Evolutionary conservation across 1,284 basidiomycete genomes (phyloP), one percentile per base, ranked within the genome.

Genomic region (Volvariella surrecta): DNA sequence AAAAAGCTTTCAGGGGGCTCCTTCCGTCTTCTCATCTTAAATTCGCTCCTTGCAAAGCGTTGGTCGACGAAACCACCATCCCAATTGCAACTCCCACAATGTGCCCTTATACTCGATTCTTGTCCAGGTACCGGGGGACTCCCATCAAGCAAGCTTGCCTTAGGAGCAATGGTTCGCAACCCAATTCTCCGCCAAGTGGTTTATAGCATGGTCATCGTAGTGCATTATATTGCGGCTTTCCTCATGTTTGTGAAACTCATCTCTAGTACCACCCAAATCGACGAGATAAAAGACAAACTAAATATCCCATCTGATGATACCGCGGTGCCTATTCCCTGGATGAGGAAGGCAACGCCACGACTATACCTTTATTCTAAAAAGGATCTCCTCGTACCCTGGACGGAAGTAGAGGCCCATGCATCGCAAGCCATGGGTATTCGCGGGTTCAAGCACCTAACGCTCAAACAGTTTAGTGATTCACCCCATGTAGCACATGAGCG

Each of bases 401-500:
- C 56, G 4, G 64, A 68, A 3, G 64, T 79, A 0, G 61, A 70
- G 46, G 52, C 45, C 16, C 74, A 79, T 54, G 63, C 62, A 0
- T 53, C 57, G 16, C 48, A 54, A 3, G 68, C 66, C 19, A 59
- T 53, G 50, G 54, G 63, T 38, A 66, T 72, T 3, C 53, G 52
- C 10, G 34, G 34, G 6, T 35, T 35, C 8, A 35, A 19, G 15
- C n/a, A 35, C n/a, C 7, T 35, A 7, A 15, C n/a, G 6, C 52
- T 53, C 28, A 67, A 72, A 47, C 50, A 62, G 30, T 80, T 72
- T 46, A 66, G 67, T 13, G 59, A 66, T 20, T 74, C 70, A 11
- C 55, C 60, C 8, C 78, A 81, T 55, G 77, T 80, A n/a, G 62
- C 67, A 1, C 76, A 79, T 58, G 72, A 71, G 8, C 65, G 67